These are phyloP conservation scores for Hyphodiscus hymeniophilus DNA, from an alignment of 495 filamentous ascomycete species.

Conservation along the genomic window DNA sequence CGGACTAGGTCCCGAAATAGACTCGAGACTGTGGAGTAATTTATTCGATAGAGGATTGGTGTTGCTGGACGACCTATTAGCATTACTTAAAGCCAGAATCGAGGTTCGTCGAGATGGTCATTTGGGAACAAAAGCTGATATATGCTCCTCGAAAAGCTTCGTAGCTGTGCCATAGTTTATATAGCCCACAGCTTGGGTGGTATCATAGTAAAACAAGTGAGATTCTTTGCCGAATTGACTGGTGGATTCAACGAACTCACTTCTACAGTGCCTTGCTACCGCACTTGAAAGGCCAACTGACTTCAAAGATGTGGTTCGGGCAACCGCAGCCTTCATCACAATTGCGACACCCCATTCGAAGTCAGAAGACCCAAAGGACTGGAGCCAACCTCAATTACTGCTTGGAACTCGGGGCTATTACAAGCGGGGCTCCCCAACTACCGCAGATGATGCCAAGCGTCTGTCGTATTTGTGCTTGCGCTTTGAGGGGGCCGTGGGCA, in stretches of 20 bases:
- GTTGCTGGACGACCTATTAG: not conserved
- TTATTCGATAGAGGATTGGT: not conserved
- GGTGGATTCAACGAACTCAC: not conserved
- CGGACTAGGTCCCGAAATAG: not conserved
- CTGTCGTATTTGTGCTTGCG: not conserved
- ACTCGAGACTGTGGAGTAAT: not conserved
- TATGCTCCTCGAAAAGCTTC: not conserved
- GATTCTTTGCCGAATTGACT: not conserved
- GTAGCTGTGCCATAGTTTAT: not conserved
- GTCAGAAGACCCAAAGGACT: not conserved
- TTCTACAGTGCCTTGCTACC: not conserved
- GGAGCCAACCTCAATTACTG: not conserved
- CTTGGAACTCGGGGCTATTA: not conserved
- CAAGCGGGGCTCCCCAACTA: not conserved
- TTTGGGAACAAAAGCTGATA: not conserved
- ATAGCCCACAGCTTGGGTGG: slow-evolving; percentile 1
- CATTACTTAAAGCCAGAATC: not conserved
- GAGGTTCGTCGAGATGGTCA: not conserved
- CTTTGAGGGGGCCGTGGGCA: not conserved
- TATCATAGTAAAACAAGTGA: slow-evolving; percentile 3
- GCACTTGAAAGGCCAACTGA: not conserved
- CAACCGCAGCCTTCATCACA: not conserved
- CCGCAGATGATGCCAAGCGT: not conserved
- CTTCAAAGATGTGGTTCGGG: not conserved
- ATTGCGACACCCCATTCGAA: not conserved